Conservation (phyloP, 129 eudicot species). For the Silybum marianum region DNA sequence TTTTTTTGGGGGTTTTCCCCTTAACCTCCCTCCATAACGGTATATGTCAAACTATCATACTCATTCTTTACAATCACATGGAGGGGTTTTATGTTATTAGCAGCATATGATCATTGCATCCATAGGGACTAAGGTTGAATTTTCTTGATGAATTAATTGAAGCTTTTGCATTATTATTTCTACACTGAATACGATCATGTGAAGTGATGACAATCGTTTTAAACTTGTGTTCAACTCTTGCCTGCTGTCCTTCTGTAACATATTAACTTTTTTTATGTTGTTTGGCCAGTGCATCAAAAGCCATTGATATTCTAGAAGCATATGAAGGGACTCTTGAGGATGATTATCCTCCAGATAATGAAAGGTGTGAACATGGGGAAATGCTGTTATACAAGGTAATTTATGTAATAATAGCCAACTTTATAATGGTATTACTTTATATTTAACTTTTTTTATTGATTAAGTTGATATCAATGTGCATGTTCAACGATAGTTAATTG, state of each 20-base stretch:
- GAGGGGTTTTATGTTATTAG: background rate
- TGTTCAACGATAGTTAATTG: background rate
- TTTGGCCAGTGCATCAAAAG: constrained; percentile 75
- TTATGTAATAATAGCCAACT: constrained; percentile 19
- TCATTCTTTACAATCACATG: background rate
- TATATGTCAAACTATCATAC: background rate
- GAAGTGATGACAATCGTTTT: background rate
- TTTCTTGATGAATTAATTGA: background rate
- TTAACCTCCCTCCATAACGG: too few species aligned
- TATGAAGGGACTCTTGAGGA: constrained; percentile 97
- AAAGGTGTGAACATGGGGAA: constrained; percentile 89
- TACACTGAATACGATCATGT: background rate
- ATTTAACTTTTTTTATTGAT: background rate
- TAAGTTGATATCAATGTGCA: background rate
- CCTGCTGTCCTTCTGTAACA: background rate
- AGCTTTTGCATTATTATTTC: background rate
- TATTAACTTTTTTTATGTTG: background rate
- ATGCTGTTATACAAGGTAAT: constrained; percentile 91
- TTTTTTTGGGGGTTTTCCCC: too few species aligned
- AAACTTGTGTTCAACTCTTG: background rate
- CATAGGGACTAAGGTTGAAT: background rate
- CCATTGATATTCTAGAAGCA: constrained; percentile 95
- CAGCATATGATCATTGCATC: background rate
- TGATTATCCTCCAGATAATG: constrained; percentile 93
- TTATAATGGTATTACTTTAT: background rate